phyloP scores from a whole-genome alignment of 345 rosid species.

The Euphorbia pulcherrima region DNA sequence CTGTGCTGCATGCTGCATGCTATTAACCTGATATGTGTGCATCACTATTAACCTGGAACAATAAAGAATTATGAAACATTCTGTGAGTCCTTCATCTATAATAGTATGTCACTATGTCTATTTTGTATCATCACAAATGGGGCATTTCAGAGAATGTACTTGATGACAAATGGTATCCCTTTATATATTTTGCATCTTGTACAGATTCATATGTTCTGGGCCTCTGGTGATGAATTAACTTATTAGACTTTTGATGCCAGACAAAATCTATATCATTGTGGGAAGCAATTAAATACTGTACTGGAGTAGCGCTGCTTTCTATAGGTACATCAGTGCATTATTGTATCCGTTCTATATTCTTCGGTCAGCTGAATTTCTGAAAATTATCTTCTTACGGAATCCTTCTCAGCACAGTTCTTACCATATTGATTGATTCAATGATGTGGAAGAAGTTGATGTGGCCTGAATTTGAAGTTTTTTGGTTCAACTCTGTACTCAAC shows the following conservation, averaged over 20 bases:
- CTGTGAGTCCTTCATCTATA: neutral
- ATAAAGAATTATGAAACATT: too few relatives aligned
- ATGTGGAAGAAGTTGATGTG: slow-evolving; percentile 82
- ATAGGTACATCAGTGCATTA: slow-evolving; percentile 38
- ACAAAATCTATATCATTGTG: slow-evolving; percentile 64
- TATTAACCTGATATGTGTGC: neutral
- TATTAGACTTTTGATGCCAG: slow-evolving; percentile 41
- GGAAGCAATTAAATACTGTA: slow-evolving; percentile 60
- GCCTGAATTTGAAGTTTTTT: slow-evolving; percentile 96
- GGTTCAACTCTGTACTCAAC: slow-evolving; percentile 94
- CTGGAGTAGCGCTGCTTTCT: slow-evolving; percentile 47
- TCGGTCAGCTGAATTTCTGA: slow-evolving; percentile 5
- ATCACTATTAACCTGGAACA: neutral
- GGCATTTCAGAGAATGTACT: neutral
- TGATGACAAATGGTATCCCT: neutral
- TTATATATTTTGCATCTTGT: neutral
- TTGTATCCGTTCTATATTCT: neutral
- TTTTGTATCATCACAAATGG: neutral
- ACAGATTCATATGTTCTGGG: neutral
- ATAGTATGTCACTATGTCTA: neutral
- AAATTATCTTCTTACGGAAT: slow-evolving; percentile 25
- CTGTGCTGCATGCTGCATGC: neutral
- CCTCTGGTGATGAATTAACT: neutral
- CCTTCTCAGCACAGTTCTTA: slow-evolving; percentile 58
- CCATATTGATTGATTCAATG: slow-evolving; percentile 71